Base-by-base conservation (phyloP, 352 stramenopile species). In the Globisporangium megalacanthum region DNA sequence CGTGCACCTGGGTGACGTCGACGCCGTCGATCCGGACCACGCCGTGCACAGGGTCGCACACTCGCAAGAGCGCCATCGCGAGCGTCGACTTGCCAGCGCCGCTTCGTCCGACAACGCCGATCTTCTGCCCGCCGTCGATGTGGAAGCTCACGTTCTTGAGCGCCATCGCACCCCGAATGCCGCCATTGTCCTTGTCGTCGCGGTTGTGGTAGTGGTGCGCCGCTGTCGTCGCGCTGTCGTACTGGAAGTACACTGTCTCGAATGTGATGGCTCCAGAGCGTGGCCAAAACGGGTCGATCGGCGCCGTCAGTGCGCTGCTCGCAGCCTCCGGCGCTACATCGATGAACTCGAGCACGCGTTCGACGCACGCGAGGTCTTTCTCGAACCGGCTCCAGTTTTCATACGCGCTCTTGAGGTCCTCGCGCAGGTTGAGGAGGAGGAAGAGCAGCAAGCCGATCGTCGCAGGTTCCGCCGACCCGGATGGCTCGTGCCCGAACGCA, bases 11-110 rank as follows among this genome's bases (percentile, higher is more conserved):
- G 13, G 69, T 72, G 49, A 88, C 83, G 67, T 98, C 85, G 6
- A 96, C 70, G 0, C 79, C 89, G 70, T 98, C 94, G 37, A 98
- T 90, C 9, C 81, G 39, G 66, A 98, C 92, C 8, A 72, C 73
- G 0, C 92, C 92, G 47, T 52, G 56, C 41, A 65, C 49, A 6
- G 70, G 36, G 9, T 66, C 37, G 6, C 75, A 64, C 15, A 88
- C 72, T 15, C 78, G 68, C 46, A 88, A 81, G 19, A 88, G 48
- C 19, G 74, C 76, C 65, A 79, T 80, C 41, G 77, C 71, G 15
- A 88, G 48, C 37, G 73, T 82, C 31, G 68, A 86, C 55, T 88
- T 88, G 7, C 78, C 78, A 0, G 76, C 75, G 9, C 76, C 78
- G 11, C 77, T 88, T n/a, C 78, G 75, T 6, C 69, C 83, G 49